These are phyloP conservation scores for Corymbia citriodora DNA, from an alignment of 441 rosid species.

Conservation along the genomic window DNA sequence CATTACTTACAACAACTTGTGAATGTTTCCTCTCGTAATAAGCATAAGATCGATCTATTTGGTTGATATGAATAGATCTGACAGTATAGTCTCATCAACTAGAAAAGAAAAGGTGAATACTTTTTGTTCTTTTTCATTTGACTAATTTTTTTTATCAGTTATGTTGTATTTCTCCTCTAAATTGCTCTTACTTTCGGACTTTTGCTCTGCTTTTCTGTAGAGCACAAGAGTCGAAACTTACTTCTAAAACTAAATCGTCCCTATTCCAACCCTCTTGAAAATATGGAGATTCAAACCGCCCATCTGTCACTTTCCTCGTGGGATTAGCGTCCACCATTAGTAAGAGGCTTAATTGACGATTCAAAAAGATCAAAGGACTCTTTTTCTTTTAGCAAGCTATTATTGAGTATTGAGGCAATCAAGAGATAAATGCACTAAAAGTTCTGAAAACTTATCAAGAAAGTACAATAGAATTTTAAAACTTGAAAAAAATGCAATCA, in stretches of 20 bases:
- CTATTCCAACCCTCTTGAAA: too few relatives aligned
- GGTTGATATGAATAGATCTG: not conserved
- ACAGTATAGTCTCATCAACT: not conserved
- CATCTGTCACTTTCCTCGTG: too few relatives aligned
- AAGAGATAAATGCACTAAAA: not conserved
- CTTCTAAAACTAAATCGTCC: too few relatives aligned
- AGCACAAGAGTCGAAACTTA: too few relatives aligned
- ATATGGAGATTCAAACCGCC: too few relatives aligned
- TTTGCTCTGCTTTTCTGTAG: too few relatives aligned
- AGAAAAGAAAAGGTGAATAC: not conserved
- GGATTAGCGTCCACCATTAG: too few relatives aligned
- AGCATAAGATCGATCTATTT: not conserved
- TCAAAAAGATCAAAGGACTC: not conserved
- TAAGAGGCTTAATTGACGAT: not conserved
- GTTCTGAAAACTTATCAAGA: not conserved
- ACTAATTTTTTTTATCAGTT: not conserved
- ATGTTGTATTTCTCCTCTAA: too few relatives aligned
- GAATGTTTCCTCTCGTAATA: not conserved
- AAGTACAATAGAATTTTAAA: too few relatives aligned
- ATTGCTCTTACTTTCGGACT: too few relatives aligned
- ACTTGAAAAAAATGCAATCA: not conserved
- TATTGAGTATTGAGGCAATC: not conserved
- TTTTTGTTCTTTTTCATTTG: not conserved
- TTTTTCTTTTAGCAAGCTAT: not conserved
- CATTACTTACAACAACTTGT: not conserved